Evolutionary conservation across 2,329 filamentous ascomycete species (phyloP), one percentile per base, ranked within the genome.

Genomic region (Biscogniauxia mediterranea): DNA sequence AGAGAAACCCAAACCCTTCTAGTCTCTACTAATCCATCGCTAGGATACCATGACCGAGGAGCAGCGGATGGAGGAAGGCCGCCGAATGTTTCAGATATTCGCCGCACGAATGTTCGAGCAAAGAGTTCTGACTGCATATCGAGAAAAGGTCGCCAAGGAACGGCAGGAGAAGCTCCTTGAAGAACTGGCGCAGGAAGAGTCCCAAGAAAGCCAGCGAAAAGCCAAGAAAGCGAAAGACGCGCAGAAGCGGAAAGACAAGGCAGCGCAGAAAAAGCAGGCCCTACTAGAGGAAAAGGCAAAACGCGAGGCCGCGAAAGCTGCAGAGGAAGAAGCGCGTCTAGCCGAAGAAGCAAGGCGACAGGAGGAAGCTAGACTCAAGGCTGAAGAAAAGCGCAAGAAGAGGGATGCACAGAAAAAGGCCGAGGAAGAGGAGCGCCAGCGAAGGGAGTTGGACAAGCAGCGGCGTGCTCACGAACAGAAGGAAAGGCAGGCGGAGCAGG

Each of bases 31-130:
- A 61, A 73, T 64, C 56, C 38, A 61, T 60, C 56, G 88, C 85
- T 78, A 98, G 94, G 93, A 96, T 74, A 88, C 90, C 66, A 95
- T 98, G 92, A 97, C 93, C 56, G 94, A 98, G 80, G 92, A 97
- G 79, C 93, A 98, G 81, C 91, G 95, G 64, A 98, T 99, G 95
- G 93, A 98, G 76, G 95, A 99, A 81, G 95, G 95, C 63, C 88
- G 95, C 60, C 86, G 94, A 69, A 99, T 99, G 95, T 99, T 99
- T 75, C 95, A 99, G 76, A 98, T 99, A 75, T 99, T 99, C 77
- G 95, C 95, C 63, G 95, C 95, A 61, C 89, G 95, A 65, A 99
- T 99, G 95, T 99, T 99, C 76, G 95, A 99, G 79, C 95, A 99
- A 76, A 86, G 95, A 65, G 95, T 99, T 21, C 83, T 99, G 61